Percentiles rank a stretch among this genome's conserved stretches.
phyloP scores from a whole-genome alignment of 2,329 filamentous ascomycete species.

The Fusarium chlamydosporum region DNA sequence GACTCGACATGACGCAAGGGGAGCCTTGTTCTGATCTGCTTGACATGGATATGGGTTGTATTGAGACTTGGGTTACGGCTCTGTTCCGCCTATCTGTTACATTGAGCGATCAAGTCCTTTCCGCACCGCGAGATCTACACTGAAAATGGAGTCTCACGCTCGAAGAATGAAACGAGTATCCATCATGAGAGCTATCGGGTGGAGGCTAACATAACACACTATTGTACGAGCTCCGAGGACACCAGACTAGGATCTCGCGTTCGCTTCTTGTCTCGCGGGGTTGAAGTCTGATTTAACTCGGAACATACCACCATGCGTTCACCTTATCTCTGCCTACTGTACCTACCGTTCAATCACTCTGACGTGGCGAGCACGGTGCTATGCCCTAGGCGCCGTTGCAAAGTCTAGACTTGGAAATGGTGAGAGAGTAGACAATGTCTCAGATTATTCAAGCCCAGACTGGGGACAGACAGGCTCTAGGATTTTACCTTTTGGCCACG shows the following conservation, averaged over 20 bases:
- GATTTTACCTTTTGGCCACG: slow-evolving; percentile 32
- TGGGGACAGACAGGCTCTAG: slow-evolving; percentile 8
- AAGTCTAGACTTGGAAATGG: slow-evolving; percentile 23
- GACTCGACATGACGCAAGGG: slow-evolving; percentile 48
- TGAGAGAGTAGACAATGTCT: slow-evolving; percentile 21
- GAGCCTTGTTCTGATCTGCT: slow-evolving; percentile 32
- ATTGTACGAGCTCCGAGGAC: slow-evolving; percentile 2
- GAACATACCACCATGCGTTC: not conserved
- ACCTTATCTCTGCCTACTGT: slow-evolving; percentile 27
- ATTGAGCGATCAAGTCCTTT: slow-evolving; percentile 29
- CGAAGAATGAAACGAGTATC: slow-evolving; percentile 28
- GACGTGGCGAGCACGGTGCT: slow-evolving; percentile 41
- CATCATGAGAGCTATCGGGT: slow-evolving; percentile 23
- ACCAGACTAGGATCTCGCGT: slow-evolving; percentile 9
- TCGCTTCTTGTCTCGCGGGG: slow-evolving; percentile 7
- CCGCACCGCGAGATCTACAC: slow-evolving; percentile 41
- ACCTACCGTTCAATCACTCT: slow-evolving; percentile 29
- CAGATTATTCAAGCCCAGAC: slow-evolving; percentile 6
- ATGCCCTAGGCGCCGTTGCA: slow-evolving; percentile 26
- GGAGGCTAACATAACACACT: slow-evolving; percentile 1
- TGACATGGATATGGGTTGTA: slow-evolving; percentile 23
- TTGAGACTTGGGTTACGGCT: slow-evolving; percentile 35
- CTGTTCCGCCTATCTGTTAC: slow-evolving; percentile 38
- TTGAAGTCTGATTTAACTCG: slow-evolving; percentile 29
- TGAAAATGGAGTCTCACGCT: slow-evolving; percentile 37